A percentile compares a stretch with the other conserved stretches of the same genome.
Conservation (phyloP, 768 basidiomycete genomes). For the Coprinopsis strossmayeri region DNA sequence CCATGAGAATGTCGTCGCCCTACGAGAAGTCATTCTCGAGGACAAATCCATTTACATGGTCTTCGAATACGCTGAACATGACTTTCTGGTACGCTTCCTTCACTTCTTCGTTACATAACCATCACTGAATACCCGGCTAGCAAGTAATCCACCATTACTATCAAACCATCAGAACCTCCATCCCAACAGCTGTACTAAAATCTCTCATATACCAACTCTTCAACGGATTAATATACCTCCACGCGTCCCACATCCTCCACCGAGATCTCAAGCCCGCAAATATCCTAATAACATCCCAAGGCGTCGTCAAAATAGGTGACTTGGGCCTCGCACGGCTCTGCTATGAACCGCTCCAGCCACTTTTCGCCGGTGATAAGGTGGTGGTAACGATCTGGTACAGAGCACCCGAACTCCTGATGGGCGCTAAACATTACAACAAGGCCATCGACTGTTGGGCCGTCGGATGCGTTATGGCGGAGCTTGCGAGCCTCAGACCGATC, state of each 20-base stretch:
- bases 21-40: slow-evolving; percentile 93
- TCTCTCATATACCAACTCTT: slow-evolving; percentile 91
- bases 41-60: slow-evolving; percentile 99
- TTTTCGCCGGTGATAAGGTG: slow-evolving; percentile 94
- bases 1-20: slow-evolving; percentile 86
- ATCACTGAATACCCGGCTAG: slow-evolving; percentile 29
- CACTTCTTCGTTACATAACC: neutral
- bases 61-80: slow-evolving; percentile 98
- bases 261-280: slow-evolving; percentile 98
- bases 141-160: slow-evolving; percentile 99
- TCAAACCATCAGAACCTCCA: slow-evolving; percentile 73
- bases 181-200: slow-evolving; percentile 78
- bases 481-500: slow-evolving; percentile 89
- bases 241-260: slow-evolving; percentile 91
- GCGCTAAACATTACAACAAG: slow-evolving; percentile 96
- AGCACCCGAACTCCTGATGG: slow-evolving; percentile 91
- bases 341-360: slow-evolving; percentile 84
- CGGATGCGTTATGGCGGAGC: slow-evolving; percentile 95
- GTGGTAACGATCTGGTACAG: slow-evolving; percentile 99
- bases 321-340: slow-evolving; percentile 89
- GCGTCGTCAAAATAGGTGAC: slow-evolving; percentile 97
- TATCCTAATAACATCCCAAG: slow-evolving; percentile 85
- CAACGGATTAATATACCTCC: slow-evolving; percentile 91
- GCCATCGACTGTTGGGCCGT: slow-evolving; percentile 97
- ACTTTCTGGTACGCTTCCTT: slow-evolving; percentile 73